Evolutionary conservation across 352 stramenopile genomes (phyloP), one percentile per base, ranked within the genome.

Genomic region (Phytophthora colocasiae): DNA sequence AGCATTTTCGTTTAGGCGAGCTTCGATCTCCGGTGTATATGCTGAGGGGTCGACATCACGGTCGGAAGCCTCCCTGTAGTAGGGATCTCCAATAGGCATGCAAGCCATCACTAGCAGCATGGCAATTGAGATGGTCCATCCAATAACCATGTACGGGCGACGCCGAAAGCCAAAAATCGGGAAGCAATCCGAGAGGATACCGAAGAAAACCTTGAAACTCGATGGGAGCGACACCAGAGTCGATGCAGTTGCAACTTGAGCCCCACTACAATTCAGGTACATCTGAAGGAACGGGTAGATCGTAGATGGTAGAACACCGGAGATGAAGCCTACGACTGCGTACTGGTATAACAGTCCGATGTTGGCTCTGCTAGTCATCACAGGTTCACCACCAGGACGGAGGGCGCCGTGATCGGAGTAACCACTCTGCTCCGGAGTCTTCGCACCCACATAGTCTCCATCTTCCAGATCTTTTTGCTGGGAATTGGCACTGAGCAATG

Each of bases 151-250:
- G 49, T 78, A 88, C 22, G 80, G 73, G 3, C 80, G 77, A 36
- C 80, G 69, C 9, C 80, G 75, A 45, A 77, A 86, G 10, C 80
- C 80, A 36, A 69, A 78, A 38, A 88, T 73, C 10, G 79, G 79
- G 40, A 88, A 77, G 52, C 73, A 84, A 56, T 87, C 79, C 17
- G 79, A 86, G 14, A 88, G 17, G 46, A 88, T 76, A 9, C 79
- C 79, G 45, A 83, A 81, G 31, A 88, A 87, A 26, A 88, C 71
- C 63, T 88, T 88, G 56, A 85, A 81, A 48, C 69, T 81, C 63
- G 75, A 80, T 14, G 77, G 67, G 38, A 88, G 73, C 36, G 66
- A 71, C 19, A 88, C 65, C 27, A 86, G 46, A 12, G 75, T 72
- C 1, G 61, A 67, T 3, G 70, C 69, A 9, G 77, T 74, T 8